Conservation (phyloP, 495 filamentous ascomycete genomes). For the Podospora tetraspora region DNA sequence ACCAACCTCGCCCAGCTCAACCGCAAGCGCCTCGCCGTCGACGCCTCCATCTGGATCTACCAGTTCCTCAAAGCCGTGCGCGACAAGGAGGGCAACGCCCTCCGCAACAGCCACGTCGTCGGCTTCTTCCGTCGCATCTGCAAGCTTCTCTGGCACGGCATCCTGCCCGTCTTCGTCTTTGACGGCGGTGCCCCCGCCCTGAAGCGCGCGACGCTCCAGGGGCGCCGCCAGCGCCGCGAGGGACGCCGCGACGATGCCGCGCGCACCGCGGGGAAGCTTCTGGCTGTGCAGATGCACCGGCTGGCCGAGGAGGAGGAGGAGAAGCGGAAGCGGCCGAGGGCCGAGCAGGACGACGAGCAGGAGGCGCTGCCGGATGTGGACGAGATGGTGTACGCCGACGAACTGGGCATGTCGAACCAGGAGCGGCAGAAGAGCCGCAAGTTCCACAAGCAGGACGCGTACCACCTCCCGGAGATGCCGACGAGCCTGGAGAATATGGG, state of each 20-base stretch:
- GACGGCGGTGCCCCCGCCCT: slow-evolving; percentile 89
- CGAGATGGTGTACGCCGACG: slow-evolving; percentile 80
- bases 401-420: slow-evolving; percentile 70
- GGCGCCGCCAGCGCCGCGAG: slow-evolving; percentile 72
- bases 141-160: slow-evolving; percentile 94
- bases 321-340: slow-evolving; percentile 41
- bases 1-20: slow-evolving; percentile 95
- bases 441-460: slow-evolving; percentile 87
- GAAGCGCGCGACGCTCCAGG: slow-evolving; percentile 84
- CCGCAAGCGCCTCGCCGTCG: slow-evolving; percentile 88
- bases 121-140: slow-evolving; percentile 98
- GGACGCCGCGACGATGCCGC: slow-evolving; percentile 89
- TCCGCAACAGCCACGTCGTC: slow-evolving; percentile 90
- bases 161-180: slow-evolving; percentile 95
- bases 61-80: slow-evolving; percentile 98
- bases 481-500: slow-evolving; percentile 76
- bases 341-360: slow-evolving; percentile 51
- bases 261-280: slow-evolving; percentile 78
- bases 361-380: slow-evolving; percentile 57
- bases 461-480: slow-evolving; percentile 84
- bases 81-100: slow-evolving; percentile 94
- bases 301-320: slow-evolving; percentile 76
- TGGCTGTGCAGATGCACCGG: slow-evolving; percentile 89
- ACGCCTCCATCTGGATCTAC: slow-evolving; percentile 99
- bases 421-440: slow-evolving; percentile 69